phyloP scores from a whole-genome alignment of 768 basidiomycete species.

The Suillus occidentalis region DNA sequence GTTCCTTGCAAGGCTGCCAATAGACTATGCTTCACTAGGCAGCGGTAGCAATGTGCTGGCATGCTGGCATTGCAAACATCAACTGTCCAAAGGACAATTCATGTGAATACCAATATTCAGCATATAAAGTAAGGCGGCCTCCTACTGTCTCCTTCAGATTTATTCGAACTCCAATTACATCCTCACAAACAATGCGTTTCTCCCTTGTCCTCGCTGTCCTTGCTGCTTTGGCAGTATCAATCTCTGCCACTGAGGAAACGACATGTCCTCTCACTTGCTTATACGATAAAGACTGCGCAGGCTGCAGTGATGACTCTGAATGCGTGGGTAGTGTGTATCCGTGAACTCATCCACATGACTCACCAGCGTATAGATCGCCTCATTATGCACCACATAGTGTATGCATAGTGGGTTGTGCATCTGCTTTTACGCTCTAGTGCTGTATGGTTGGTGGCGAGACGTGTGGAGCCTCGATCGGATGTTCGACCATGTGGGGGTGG shows the following conservation, averaged over 20 bases:
- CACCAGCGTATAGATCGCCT: not conserved
- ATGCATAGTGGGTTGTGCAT: not conserved
- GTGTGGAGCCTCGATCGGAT: not conserved
- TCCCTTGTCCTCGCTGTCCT: too few relatives aligned
- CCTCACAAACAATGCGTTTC: too few relatives aligned
- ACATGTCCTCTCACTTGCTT: not conserved
- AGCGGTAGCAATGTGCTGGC: not conserved
- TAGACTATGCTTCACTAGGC: too few relatives aligned
- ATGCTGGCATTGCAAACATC: not conserved
- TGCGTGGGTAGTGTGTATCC: not conserved
- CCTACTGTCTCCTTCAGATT: too few relatives aligned
- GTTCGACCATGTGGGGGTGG: not conserved
- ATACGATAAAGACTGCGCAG: not conserved
- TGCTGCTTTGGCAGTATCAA: not conserved
- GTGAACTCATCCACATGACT: not conserved
- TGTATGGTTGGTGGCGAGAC: not conserved
- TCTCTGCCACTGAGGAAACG: not conserved
- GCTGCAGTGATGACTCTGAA: not conserved
- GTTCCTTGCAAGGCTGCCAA: too few relatives aligned
- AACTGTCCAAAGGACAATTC: not conserved
- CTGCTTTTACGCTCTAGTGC: too few relatives aligned
- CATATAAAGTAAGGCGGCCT: not conserved
- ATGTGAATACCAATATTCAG: not conserved
- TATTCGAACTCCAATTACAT: too few relatives aligned
- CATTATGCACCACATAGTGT: not conserved